Evolutionary conservation across 2,329 filamentous ascomycete species (phyloP).

Genomic region (Westerdykella sp.): DNA sequence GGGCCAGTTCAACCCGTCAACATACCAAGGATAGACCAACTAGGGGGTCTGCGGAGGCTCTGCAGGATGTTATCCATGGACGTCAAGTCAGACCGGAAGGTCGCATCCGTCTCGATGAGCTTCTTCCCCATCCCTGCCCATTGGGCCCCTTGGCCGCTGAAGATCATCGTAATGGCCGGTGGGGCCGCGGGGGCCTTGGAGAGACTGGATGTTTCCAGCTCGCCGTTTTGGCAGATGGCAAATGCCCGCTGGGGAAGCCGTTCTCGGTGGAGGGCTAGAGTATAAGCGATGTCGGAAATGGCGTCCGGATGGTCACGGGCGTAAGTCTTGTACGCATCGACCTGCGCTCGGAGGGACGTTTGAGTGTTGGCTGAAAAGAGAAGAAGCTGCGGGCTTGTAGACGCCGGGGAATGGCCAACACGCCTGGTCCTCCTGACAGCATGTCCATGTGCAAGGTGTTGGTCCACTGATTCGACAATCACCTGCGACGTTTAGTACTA

Average conservation of each 20-base stretch:
- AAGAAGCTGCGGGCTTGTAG: conserved; percentile 1
- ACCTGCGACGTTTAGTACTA: no score
- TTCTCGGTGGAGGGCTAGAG: conserved; percentile 8
- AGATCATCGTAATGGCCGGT: conserved; percentile 16
- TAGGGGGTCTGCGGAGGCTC: no score
- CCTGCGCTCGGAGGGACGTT: background rate
- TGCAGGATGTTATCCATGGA: no score
- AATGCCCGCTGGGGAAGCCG: conserved; percentile 4
- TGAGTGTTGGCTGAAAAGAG: conserved; percentile 7
- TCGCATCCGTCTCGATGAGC: conserved; percentile 8
- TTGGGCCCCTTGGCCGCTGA: conserved; percentile 43
- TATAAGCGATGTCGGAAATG: conserved; percentile 14
- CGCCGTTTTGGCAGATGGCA: background rate
- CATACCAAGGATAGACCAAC: no score
- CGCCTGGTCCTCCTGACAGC: no score
- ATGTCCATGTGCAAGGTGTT: no score
- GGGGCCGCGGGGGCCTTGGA: no score
- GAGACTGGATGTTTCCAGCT: no score
- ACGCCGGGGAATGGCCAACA: no score
- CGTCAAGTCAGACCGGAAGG: no score
- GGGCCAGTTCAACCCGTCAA: no score
- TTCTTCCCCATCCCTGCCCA: conserved; percentile 38
- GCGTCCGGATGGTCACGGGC: background rate
- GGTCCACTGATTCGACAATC: no score
- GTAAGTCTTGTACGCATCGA: conserved; percentile 1